Conservation (phyloP, 1,284 basidiomycete genomes). For the Ganoderma lucidum region DNA sequence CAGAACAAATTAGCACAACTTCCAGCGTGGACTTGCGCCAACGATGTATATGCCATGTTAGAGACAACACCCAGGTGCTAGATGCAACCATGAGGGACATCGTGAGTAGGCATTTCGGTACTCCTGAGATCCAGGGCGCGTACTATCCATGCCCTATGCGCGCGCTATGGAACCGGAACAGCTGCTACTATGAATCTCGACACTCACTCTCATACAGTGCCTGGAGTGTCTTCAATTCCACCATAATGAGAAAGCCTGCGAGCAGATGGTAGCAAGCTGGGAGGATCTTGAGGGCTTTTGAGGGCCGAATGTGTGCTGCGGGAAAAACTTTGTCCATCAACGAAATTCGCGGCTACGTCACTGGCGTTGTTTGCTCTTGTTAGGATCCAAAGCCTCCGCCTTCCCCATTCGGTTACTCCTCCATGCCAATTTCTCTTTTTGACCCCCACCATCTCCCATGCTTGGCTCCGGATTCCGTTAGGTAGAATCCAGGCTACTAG, state of each 20-base stretch:
- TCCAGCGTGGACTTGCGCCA: neutral
- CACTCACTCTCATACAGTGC: slow-evolving; percentile 24
- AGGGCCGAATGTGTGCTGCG: neutral
- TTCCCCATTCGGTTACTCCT: neutral
- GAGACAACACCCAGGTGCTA: neutral
- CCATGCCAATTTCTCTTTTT: neutral
- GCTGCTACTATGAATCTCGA: neutral
- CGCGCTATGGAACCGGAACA: too few relatives aligned
- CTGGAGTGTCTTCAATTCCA: slow-evolving; percentile 16
- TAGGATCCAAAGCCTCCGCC: slow-evolving; percentile 9
- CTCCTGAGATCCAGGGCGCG: too few relatives aligned
- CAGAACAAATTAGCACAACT: neutral
- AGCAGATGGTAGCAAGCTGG: neutral
- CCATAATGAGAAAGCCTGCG: neutral
- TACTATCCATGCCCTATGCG: neutral
- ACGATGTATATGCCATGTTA: too few relatives aligned
- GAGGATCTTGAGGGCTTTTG: too few relatives aligned
- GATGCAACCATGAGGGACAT: neutral
- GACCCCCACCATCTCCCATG: neutral
- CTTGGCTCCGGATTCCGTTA: too few relatives aligned
- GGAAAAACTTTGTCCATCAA: neutral
- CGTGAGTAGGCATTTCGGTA: neutral
- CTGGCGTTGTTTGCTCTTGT: slow-evolving; percentile 1
- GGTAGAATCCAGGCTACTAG: too few relatives aligned
- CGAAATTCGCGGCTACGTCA: neutral